Evolutionary conservation across 345 rosid genomes (phyloP).

Genomic region (Corchorus capsularis): DNA sequence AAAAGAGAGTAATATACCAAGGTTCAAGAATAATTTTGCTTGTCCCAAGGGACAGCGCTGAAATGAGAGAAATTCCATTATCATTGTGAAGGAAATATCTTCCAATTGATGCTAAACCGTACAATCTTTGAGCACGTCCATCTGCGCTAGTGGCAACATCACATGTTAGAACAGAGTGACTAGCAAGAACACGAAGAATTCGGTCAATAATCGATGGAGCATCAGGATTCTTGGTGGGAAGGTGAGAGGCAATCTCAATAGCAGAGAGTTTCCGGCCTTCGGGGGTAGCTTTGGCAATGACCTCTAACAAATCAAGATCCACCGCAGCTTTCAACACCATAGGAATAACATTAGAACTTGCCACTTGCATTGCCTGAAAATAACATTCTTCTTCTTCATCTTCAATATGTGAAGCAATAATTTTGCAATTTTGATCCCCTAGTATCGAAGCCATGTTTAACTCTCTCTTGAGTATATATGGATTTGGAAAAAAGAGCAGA

Average conservation of each 20-base stretch:
- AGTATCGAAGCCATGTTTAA: no score
- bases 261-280: conserved; percentile 25
- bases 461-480: no score
- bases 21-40: not conserved
- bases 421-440: no score
- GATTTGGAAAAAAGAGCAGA: no score
- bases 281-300: conserved; percentile 21
- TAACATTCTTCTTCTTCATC: not conserved
- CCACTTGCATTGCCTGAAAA: not conserved
- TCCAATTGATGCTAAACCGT: conserved; percentile 32
- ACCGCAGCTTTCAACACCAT: conserved; percentile 27
- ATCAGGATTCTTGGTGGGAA: conserved; percentile 22
- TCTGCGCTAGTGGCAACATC: not conserved
- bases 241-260: conserved; percentile 32
- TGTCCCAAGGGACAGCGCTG: not conserved
- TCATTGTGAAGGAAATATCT: conserved; percentile 25
- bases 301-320: no score
- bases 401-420: not conserved
- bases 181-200: conserved; percentile 32
- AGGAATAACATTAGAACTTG: conserved; percentile 4
- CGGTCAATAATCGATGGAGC: conserved; percentile 30
- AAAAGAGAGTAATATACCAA: not conserved
- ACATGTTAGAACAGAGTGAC: not conserved
- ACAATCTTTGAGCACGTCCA: conserved; percentile 25
- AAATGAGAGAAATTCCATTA: not conserved